These are phyloP conservation scores for Garcia nutans DNA, from an alignment of 345 rosid genomes.

Conservation along the genomic window DNA sequence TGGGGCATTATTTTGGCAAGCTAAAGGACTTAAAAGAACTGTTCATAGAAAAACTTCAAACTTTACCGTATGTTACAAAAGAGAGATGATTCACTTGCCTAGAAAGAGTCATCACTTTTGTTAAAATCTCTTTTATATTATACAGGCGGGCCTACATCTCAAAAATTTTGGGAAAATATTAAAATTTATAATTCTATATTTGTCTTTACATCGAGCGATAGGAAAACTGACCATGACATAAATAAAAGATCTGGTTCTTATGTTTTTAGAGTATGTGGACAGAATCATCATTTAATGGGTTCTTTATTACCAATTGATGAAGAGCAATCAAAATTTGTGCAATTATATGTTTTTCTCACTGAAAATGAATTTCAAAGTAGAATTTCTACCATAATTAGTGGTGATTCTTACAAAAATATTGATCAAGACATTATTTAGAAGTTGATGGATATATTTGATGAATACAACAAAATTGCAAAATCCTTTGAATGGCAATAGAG, in stretches of 20 bases:
- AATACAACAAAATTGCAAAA: neutral
- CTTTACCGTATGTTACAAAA: too few species aligned
- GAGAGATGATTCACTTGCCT: too few species aligned
- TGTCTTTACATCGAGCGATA: neutral
- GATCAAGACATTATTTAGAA: neutral
- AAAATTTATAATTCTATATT: neutral
- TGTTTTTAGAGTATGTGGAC: too few species aligned
- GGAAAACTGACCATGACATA: neutral
- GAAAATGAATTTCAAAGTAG: neutral
- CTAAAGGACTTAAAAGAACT: too few species aligned
- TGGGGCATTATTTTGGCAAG: too few species aligned
- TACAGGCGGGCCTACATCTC: too few species aligned
- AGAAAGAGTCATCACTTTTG: too few species aligned
- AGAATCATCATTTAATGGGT: too few species aligned
- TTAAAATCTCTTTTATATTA: too few species aligned
- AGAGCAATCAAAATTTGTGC: accelerated
- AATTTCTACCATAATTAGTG: accelerated
- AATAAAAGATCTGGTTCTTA: neutral
- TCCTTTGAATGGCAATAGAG: neutral
- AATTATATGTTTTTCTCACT: slow-evolving; percentile 9
- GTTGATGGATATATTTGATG: neutral
- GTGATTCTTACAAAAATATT: accelerated
- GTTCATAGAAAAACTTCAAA: too few species aligned
- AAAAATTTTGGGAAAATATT: too few species aligned
- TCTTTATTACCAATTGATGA: neutral